These are phyloP conservation scores for Tolypocladium ophioglossoides DNA, from an alignment of 2,329 filamentous ascomycete species.

Conservation along the genomic window DNA sequence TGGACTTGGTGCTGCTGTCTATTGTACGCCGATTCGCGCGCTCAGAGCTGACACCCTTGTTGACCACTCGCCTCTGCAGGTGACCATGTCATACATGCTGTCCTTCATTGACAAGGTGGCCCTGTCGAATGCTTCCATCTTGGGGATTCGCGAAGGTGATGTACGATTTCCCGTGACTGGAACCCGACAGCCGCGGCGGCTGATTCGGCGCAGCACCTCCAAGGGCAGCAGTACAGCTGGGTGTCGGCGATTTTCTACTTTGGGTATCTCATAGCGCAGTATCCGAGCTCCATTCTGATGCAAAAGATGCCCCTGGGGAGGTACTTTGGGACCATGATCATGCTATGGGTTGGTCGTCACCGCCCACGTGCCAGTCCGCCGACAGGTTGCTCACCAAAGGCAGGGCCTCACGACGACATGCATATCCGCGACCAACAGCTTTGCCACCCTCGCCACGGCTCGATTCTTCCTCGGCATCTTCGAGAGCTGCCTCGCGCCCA, in stretches of 20 bases:
- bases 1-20: neutral
- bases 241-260: slow-evolving; percentile 7
- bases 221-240: slow-evolving; percentile 7
- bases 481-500: neutral
- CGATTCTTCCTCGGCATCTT: neutral
- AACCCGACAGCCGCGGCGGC: too few relatives aligned
- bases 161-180: too few relatives aligned
- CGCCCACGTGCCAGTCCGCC: too few relatives aligned
- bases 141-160: slow-evolving; percentile 3
- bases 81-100: neutral
- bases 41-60: too few relatives aligned
- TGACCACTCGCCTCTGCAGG: neutral
- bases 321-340: neutral
- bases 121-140: slow-evolving; percentile 6
- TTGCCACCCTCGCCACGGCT: neutral
- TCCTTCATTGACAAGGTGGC: slow-evolving; percentile 4
- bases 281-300: slow-evolving; percentile 1
- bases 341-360: neutral
- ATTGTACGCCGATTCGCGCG: neutral
- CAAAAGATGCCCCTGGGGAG: slow-evolving; percentile 2
- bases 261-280: slow-evolving; percentile 3
- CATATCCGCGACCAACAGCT: neutral
- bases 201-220: neutral
- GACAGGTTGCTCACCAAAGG: too few relatives aligned
- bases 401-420: neutral